Evolutionary conservation across 2,329 filamentous ascomycete species (phyloP), one percentile per base, ranked within the genome.

Genomic region (Amauroascus niger): DNA sequence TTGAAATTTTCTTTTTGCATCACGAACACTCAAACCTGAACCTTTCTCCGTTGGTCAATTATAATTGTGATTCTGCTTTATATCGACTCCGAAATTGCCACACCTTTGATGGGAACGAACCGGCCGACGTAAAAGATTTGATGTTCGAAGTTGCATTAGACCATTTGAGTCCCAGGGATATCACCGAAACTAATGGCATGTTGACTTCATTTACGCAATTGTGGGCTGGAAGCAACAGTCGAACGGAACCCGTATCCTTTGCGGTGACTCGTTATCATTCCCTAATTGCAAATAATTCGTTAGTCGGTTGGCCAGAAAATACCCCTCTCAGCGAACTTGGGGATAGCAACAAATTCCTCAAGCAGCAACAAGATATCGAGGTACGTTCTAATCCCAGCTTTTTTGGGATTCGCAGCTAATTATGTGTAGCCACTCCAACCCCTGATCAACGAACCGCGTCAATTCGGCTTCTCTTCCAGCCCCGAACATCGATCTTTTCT

Each of bases 1-100:
- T 96, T 24, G 94, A 98, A 69, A 85, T 98, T 8, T 93, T 84
- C 63, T 75, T 98, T 44, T 76, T 82, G 58, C 30, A n/a, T 18
- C 64, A 71, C 3, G 69, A 59, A 7, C 58, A 51, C 11, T 58
- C 13, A 44, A 58, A 16, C 52, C 55, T 16, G 48, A 56, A 30
- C 35, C 43, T 32, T 55, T 59, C 18, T 39, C 13, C 18, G 13
- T 20, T 37, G 30, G 67, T 69, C 18, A 62, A 63, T 20, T 72
- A 71, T 60, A 67, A 64, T 1, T 65, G 64, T 32, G 66, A 72
- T 55, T 72, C 70, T 1, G 63, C 60, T 39, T 55, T 71, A 20
- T 72, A 72, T 56, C 68, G 70, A 32, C 61, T 72, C 28, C 66
- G 70, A 44, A 59, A 66, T 32, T 58, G 69, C 30, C 69, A 66